Base-by-base conservation (phyloP, 768 basidiomycete species). In the Glaciozyma antarctica region DNA sequence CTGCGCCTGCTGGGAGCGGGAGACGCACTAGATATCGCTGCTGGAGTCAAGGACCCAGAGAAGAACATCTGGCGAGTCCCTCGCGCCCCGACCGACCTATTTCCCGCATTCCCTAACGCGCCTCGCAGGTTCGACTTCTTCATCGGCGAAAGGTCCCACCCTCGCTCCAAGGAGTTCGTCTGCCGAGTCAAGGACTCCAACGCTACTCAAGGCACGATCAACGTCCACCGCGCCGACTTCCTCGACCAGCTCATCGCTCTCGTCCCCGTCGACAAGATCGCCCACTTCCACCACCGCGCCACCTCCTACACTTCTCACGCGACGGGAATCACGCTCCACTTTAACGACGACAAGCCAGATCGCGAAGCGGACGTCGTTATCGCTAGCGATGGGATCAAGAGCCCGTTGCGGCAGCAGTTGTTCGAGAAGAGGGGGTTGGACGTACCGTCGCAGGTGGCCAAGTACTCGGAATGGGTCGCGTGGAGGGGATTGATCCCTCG, bases 381-480 rank as follows among this genome's bases (percentile, higher is more conserved):
- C n/a, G 55, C 55, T 15, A n/a, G 38, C 34, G 55, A 57, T 9
- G 55, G 55, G 12, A 57, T 57, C 55, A 57, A 57, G 55, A 41
- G 22, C 22, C 8, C n/a, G 22, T 10, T 57, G 12, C 55, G 34
- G 13, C n/a, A 17, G 5, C n/a, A n/a, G 8, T 4, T 72, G 62
- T 72, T 70, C 57, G 19, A 44, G 34, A 52, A 60, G 12, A 49
- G 21, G 19, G 71, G 66, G 3, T 21, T 58, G 5, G 63, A 70
- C 53, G 19, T 61, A 10, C 15, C 43, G 38, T 10, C 22, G 30
- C 68, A 72, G 52, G 17, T 41, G 19, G 68, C 63, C 3, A 34
- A 44, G 12, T 72, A 72, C 55, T 41, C 61, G 2, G 58, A 70
- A 34, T 72, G 71, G 71, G 51, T 70, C 22, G 71, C 69, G 19